Evolutionary conservation across 106 monocot genomes (phyloP), one percentile per base, ranked within the genome.

Genomic region (Vanilla planifolia): DNA sequence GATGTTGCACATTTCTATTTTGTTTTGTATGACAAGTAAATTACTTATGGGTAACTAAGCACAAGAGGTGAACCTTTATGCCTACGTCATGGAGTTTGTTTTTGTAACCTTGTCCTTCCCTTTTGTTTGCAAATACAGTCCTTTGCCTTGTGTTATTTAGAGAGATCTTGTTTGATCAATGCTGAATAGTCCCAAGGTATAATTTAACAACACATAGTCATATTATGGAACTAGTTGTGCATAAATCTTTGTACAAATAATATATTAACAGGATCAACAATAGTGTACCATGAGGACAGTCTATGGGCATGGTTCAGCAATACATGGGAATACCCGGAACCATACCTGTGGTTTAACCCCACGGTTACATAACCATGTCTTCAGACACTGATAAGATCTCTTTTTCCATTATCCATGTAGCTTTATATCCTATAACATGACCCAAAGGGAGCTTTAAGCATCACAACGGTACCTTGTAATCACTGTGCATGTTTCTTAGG

Each of bases 161-260:
- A n/a, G n/a, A n/a, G n/a, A n/a, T n/a, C n/a, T n/a, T n/a, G n/a
- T n/a, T n/a, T n/a, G n/a, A n/a, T n/a, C n/a, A n/a, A n/a, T n/a
- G n/a, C n/a, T n/a, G n/a, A n/a, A n/a, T n/a, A n/a, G n/a, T n/a
- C n/a, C n/a, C n/a, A n/a, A n/a, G n/a, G n/a, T n/a, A n/a, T n/a
- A n/a, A n/a, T n/a, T n/a, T n/a, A n/a, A n/a, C n/a, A n/a, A n/a
- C n/a, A n/a, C n/a, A n/a, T n/a, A n/a, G n/a, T n/a, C n/a, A n/a
- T n/a, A n/a, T n/a, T n/a, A n/a, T n/a, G n/a, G n/a, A n/a, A n/a
- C n/a, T n/a, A n/a, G n/a, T n/a, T n/a, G n/a, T n/a, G n/a, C n/a
- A n/a, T n/a, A n/a, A n/a, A 30, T 30, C 53, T 53, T 53, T 32
- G 53, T 53, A 53, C 53, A 53, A 53, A 19, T 25, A 25, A 48